Conservation (phyloP, 2,329 filamentous ascomycete genomes). For the Xylariaceae sp. region DNA sequence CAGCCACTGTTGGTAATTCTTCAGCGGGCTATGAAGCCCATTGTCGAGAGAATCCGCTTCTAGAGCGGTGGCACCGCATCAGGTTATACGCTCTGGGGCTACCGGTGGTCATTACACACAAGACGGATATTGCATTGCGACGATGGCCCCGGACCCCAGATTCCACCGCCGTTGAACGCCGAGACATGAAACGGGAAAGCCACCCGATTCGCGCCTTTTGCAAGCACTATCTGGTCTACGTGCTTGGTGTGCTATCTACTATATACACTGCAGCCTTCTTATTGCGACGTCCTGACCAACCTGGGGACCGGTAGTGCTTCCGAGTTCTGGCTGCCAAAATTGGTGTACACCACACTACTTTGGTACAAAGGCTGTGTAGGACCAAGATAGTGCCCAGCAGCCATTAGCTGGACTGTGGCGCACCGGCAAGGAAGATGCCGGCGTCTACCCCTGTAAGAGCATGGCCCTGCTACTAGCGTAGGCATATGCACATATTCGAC, state of each 20-base stretch:
- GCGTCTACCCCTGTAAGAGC: too few species aligned
- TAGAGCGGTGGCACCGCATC: constrained; percentile 25
- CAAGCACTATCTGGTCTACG: constrained; percentile 5
- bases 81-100: constrained; percentile 15
- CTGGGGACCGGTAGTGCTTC: constrained; percentile 10
- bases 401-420: not conserved
- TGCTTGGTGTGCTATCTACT: not conserved
- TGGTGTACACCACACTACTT: not conserved
- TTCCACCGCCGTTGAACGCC: constrained; percentile 4
- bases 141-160: not conserved
- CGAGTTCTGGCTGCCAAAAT: constrained; percentile 4
- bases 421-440: too few species aligned
- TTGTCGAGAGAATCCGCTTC: not conserved
- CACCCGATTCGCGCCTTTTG: constrained; percentile 28
- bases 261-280: constrained; percentile 20
- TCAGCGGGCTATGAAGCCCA: not conserved
- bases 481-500: too few species aligned
- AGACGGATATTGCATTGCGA: constrained; percentile 20
- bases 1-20: not conserved
- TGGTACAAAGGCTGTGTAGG: not conserved
- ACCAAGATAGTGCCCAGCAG: not conserved
- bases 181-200: constrained; percentile 26
- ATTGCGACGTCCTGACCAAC: constrained; percentile 18
- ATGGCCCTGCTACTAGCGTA: too few species aligned
- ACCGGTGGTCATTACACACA: constrained; percentile 16